These are phyloP conservation scores for Hymenoscyphus occultus DNA, from an alignment of 2,329 filamentous ascomycete species.

Conservation along the genomic window DNA sequence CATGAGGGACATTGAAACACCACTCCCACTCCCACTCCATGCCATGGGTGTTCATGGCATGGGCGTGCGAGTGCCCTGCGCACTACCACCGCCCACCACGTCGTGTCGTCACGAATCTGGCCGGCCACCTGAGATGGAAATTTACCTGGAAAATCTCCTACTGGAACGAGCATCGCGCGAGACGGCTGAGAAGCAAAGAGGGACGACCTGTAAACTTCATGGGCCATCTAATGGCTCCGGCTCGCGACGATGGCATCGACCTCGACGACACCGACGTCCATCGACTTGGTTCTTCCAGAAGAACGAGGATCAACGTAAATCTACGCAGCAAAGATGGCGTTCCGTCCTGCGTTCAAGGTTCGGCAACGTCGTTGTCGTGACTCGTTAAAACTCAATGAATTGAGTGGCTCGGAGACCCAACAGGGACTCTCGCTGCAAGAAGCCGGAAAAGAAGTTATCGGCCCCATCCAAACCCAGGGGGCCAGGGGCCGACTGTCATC, in stretches of 20 bases:
- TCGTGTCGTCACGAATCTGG: not conserved
- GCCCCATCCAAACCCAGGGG: conserved; percentile 1
- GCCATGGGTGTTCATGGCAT: not conserved
- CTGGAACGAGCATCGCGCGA: not conserved
- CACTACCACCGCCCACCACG: not conserved
- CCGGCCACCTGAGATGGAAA: not conserved
- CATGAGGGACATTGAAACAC: not conserved
- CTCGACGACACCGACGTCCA: not conserved
- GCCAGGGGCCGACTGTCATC: not conserved
- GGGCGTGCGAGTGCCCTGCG: not conserved
- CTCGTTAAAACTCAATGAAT: not conserved
- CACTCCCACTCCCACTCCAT: not conserved
- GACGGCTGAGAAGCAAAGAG: too few species aligned
- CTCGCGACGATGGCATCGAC: too few species aligned
- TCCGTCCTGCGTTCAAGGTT: not conserved
- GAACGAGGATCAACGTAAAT: not conserved
- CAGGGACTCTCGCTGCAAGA: not conserved
- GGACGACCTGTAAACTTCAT: not conserved
- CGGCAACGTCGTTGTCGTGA: not conserved
- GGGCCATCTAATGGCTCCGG: not conserved
- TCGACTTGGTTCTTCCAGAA: not conserved
- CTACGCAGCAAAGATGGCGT: not conserved
- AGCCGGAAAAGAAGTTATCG: not conserved
- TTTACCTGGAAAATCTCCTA: not conserved
- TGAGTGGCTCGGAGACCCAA: not conserved